Conservation (phyloP, 2,329 filamentous ascomycete genomes). For the Pseudodiploospora longispora region DNA sequence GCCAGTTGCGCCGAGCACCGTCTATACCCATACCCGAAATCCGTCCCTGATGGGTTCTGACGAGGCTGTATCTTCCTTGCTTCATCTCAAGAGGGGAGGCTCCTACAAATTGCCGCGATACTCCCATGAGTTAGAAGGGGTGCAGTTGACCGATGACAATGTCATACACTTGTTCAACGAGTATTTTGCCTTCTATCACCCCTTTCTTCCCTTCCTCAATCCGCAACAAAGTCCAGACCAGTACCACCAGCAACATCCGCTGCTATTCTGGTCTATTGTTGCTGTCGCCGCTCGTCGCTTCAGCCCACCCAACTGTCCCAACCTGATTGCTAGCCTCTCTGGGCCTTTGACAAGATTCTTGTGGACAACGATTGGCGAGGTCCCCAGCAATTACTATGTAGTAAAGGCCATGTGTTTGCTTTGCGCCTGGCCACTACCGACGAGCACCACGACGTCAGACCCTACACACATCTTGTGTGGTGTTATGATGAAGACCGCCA, state of each 20-base stretch:
- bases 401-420: conserved; percentile 74
- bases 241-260: conserved; percentile 67
- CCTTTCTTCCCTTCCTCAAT: conserved; percentile 69
- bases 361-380: conserved; percentile 69
- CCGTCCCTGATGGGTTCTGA: conserved; percentile 60
- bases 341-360: conserved; percentile 61
- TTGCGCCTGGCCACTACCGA: conserved; percentile 76
- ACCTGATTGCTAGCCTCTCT: conserved; percentile 59
- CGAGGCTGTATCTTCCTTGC: conserved; percentile 57
- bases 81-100: conserved; percentile 58
- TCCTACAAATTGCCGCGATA: conserved; percentile 53
- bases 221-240: conserved; percentile 58
- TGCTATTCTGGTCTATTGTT: conserved; percentile 81
- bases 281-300: conserved; percentile 68
- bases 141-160: conserved; percentile 56
- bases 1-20: conserved; percentile 43
- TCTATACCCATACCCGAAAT: conserved; percentile 53
- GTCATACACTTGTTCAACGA: conserved; percentile 61
- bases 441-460: conserved; percentile 71
- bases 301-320: conserved; percentile 44
- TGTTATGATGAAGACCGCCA: conserved; percentile 81
- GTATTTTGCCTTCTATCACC: conserved; percentile 70
- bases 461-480: conserved; percentile 75
- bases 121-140: conserved; percentile 53
- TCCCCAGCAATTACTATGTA: conserved; percentile 70